These are phyloP conservation scores for Aleurites moluccanus DNA, from an alignment of 441 rosid genomes.

Conservation along the genomic window DNA sequence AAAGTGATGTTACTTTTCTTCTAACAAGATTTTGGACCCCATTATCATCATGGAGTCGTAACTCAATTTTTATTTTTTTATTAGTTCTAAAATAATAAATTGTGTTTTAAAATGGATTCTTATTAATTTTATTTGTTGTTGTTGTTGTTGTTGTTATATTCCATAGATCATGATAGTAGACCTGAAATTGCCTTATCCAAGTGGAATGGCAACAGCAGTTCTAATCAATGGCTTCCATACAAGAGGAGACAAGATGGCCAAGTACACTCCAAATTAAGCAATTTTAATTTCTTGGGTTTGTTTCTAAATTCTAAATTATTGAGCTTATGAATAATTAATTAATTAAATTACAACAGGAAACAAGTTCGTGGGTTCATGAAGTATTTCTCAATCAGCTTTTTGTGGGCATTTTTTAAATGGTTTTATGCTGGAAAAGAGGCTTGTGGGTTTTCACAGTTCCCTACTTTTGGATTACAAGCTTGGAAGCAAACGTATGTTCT, in stretches of 20 bases:
- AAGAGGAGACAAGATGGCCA: slow-evolving; percentile 73
- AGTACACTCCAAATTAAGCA: slow-evolving; percentile 39
- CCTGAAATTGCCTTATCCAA: slow-evolving; percentile 78
- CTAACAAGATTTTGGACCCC: not conserved
- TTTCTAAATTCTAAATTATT: not conserved
- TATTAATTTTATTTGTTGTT: not conserved
- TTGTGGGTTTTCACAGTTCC: slow-evolving; percentile 87
- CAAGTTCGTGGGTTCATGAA: slow-evolving; percentile 81
- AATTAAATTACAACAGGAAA: slow-evolving; percentile 51
- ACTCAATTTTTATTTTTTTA: not conserved
- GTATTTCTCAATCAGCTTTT: slow-evolving; percentile 73
- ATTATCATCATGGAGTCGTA: not conserved
- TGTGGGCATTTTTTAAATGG: slow-evolving; percentile 98
- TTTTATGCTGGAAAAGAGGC: slow-evolving; percentile 60
- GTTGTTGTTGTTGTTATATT: not conserved
- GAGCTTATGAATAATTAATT: no score
- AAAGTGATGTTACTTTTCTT: not conserved
- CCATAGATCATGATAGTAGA: slow-evolving; percentile 84
- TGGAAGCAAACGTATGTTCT: slow-evolving; percentile 61
- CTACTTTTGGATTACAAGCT: slow-evolving; percentile 81
- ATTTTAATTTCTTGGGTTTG: not conserved
- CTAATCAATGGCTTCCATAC: slow-evolving; percentile 96
- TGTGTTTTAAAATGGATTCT: not conserved
- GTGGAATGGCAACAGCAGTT: slow-evolving; percentile 94
- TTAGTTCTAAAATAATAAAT: not conserved